These are phyloP conservation scores for Melampsora larici-populina DNA, from an alignment of 1,284 basidiomycete species.

Conservation along the genomic window DNA sequence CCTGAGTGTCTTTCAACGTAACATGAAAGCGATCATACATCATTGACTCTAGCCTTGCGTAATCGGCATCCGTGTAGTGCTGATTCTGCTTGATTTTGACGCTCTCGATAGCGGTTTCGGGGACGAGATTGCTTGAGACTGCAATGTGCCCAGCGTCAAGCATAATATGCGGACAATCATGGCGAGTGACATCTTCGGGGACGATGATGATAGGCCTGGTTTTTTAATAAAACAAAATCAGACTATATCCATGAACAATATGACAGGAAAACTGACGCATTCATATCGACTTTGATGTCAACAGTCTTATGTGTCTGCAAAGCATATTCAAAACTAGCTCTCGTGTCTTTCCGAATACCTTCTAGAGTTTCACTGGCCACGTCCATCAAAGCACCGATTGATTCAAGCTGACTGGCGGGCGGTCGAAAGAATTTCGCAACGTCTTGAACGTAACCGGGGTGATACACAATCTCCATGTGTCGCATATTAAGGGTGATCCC, in stretches of 20 bases:
- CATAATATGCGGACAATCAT: slow-evolving; percentile 78
- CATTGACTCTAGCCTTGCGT: slow-evolving; percentile 77
- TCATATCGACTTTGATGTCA: slow-evolving; percentile 91
- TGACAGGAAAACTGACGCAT: slow-evolving; percentile 60
- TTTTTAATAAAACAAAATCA: not conserved
- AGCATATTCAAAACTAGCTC: slow-evolving; percentile 90
- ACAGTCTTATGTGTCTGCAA: slow-evolving; percentile 90
- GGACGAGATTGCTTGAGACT: slow-evolving; percentile 82
- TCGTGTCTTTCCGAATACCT: slow-evolving; percentile 87
- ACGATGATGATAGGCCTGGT: slow-evolving; percentile 82
- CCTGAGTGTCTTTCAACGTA: slow-evolving; percentile 83
- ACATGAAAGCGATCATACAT: slow-evolving; percentile 95
- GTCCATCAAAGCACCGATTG: slow-evolving; percentile 68
- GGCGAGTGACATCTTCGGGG: slow-evolving; percentile 75
- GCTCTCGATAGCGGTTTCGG: slow-evolving; percentile 74
- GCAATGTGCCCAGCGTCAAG: slow-evolving; percentile 97
- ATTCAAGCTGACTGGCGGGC: slow-evolving; percentile 89
- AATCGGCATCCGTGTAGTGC: slow-evolving; percentile 85
- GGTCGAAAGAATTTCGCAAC: slow-evolving; percentile 91
- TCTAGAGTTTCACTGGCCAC: slow-evolving; percentile 93
- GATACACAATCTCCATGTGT: slow-evolving; percentile 97
- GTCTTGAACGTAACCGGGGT: slow-evolving; percentile 87
- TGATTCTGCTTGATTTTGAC: slow-evolving; percentile 81
- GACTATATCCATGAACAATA: not conserved
- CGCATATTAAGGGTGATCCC: slow-evolving; percentile 86